Conservation (phyloP, 2,329 filamentous ascomycete genomes). For the Podosphaera xanthii region DNA sequence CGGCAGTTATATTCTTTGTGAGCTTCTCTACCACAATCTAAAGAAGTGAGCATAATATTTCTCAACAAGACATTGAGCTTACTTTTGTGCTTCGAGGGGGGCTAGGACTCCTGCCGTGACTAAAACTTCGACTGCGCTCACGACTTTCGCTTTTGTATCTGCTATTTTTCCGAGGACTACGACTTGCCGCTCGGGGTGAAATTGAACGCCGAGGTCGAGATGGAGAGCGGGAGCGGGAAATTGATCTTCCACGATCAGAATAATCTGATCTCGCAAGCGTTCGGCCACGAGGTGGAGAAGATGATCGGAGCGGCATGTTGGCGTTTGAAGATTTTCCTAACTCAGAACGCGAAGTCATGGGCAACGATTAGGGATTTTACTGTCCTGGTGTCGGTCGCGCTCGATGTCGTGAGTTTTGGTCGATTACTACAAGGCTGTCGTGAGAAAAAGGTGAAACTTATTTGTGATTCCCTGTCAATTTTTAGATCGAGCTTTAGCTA, state of each 20-base stretch:
- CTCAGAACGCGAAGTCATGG: too few relatives aligned
- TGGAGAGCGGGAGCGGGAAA: constrained; percentile 7
- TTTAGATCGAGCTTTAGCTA: too few relatives aligned
- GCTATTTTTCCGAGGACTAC: constrained; percentile 11
- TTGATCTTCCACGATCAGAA: constrained; percentile 9
- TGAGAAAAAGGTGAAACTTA: too few relatives aligned
- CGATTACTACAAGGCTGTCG: too few relatives aligned
- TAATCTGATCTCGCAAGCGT: constrained; percentile 13
- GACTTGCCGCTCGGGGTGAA: constrained; percentile 12
- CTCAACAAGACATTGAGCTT: constrained; percentile 1
- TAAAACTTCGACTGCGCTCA: constrained; percentile 15
- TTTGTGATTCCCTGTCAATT: too few relatives aligned
- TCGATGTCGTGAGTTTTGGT: too few relatives aligned
- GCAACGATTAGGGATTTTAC: too few relatives aligned
- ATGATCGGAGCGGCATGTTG: constrained; percentile 11
- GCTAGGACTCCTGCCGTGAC: constrained; percentile 13
- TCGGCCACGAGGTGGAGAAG: constrained; percentile 8
- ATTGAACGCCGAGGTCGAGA: constrained; percentile 13
- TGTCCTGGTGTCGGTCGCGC: too few relatives aligned
- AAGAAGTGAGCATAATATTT: constrained; percentile 5
- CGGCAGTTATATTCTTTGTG: constrained; percentile 81
- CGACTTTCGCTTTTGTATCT: constrained; percentile 14
- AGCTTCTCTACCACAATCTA: constrained; percentile 91
- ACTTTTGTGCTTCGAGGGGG: constrained; percentile 31
- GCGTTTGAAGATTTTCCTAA: background rate